Base-by-base conservation (phyloP, 768 basidiomycete species). In the Trametes coccinea region DNA sequence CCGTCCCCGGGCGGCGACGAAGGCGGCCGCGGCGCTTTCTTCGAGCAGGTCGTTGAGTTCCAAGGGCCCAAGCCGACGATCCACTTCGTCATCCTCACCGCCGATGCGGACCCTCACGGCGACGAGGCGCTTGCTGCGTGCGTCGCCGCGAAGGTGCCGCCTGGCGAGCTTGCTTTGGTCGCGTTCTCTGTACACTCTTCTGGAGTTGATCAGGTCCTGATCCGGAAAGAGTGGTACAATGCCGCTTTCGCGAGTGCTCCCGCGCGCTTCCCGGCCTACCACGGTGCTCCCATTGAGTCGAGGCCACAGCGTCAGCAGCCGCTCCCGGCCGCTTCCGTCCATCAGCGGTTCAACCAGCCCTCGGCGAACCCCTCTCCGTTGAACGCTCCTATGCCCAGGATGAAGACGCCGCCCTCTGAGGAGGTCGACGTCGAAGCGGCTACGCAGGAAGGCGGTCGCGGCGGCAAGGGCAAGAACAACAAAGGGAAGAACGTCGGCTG, bases 171-270 rank as follows among this genome's bases (percentile, higher is more conserved):
- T 40, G 90, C 91, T 29, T 79, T 94, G 53, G 89, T 92, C 5
- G 91, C 90, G 33, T 94, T 93, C 75, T 90, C 89, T 2, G 91
- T 94, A n/a, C 92, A 93, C 70, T 87, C 89, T 16, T 84, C 83
- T n/a, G 92, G 92, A 40, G 92, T 94, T 13, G 92, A 94, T 70
- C 92, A 94, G 70, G 85, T 94, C 31, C 82, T 94, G 54, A 88
- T 94, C 66, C 84, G 89, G 65, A 90, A 85, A 73, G 92, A 94
- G 69, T 92, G 90, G 89, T 92, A 84, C 66, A 89, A 92, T 64
- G 69, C 77, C n/a, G 91, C 90, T 0, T 74, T 90, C 39, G 69
- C 76, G 6, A 73, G 78, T 16, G 78, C 86, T 5, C 72, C 75
- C 9, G 79, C 84, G 65, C 92, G 90, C 70, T 84, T 87, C 74